Percentiles rank a stretch among this genome's conserved stretches.
Conservation (phyloP, 208 protist genomes). For the Plasmodiophora brassicae region DNA sequence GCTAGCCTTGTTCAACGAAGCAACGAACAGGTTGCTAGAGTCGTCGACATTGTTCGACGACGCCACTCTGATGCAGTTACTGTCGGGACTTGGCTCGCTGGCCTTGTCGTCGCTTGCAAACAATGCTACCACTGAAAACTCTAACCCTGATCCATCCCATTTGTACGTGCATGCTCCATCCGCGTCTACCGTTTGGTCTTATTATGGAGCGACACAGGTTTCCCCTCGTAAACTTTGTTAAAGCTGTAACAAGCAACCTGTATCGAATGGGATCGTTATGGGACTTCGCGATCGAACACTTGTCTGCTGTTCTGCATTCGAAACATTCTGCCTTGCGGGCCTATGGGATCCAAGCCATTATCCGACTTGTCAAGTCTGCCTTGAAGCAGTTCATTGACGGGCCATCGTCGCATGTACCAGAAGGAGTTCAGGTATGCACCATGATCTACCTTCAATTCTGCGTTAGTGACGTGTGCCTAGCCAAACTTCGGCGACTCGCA, state of each 20-base stretch:
- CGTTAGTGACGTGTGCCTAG: too few species aligned
- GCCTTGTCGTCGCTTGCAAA: neutral
- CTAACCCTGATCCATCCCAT: neutral
- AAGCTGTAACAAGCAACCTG: neutral
- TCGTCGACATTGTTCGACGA: neutral
- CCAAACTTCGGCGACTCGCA: neutral
- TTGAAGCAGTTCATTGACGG: neutral
- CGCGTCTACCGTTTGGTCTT: neutral
- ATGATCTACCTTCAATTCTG: neutral
- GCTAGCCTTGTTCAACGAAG: neutral
- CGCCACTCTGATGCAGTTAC: neutral
- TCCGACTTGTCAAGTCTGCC: neutral
- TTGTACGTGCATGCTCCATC: neutral
- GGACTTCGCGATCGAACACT: neutral
- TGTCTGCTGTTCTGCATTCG: neutral
- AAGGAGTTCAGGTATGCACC: too few species aligned
- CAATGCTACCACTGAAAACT: slow-evolving; percentile 18
- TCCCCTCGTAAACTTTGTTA: neutral
- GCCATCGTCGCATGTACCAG: too few species aligned
- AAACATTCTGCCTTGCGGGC: neutral
- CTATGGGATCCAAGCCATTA: neutral
- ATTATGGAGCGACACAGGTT: too few species aligned
- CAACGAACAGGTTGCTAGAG: neutral
- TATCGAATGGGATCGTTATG: neutral
- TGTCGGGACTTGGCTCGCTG: neutral